Evolutionary conservation across 257 asterid genomes (phyloP), one percentile per base, ranked within the genome.

Genomic region (Capsicum chinense): DNA sequence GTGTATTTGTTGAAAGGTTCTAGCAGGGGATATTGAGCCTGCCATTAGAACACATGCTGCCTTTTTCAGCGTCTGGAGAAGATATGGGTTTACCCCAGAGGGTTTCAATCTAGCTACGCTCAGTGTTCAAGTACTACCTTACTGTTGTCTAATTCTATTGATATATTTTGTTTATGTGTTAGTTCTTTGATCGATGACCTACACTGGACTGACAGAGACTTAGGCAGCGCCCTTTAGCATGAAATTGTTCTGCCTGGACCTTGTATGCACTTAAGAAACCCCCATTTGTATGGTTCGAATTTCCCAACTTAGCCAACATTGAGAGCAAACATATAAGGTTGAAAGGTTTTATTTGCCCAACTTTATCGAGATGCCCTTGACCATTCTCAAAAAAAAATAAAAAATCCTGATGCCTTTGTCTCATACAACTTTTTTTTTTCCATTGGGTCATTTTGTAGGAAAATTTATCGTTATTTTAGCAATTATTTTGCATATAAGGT

Each of bases 11-110:
- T 89, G 87, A 85, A 90, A 95, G 99, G 98, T 94, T 90, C 93
- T 96, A 87, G 99, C 99, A 83, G 99, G 99, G 86, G 99, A 96
- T 89, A 89, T 94, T 81, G 97, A 93, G 82, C 99, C 98, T 47
- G 99, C 99, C 60, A 91, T 92, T 86, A 93, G 93, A 89, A 96
- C 99, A 63, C 99, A 96, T 86, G 85, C 93, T 85, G 99, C 98
- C 81, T 96, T 96, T 91, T 96, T 93, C 90, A 90, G 98, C 73
- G 99, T 96, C 86, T 96, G 99, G 99, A 93, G 90, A 87, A 92
- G 89, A 85, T 96, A 93, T 83, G 98, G 98, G 67, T 96, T 96
- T 94, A 96, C 99, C 47, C 99, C 99, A 33, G 99, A 96, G 90
- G 99, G 99, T 85, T 96, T 96, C 90, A 96, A 96, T 88, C 90